A percentile compares a stretch with the other conserved stretches of the same genome.
Evolutionary conservation across 192 early-diverging fungal genomes (phyloP).

Genomic region (Coemansia sp.): DNA sequence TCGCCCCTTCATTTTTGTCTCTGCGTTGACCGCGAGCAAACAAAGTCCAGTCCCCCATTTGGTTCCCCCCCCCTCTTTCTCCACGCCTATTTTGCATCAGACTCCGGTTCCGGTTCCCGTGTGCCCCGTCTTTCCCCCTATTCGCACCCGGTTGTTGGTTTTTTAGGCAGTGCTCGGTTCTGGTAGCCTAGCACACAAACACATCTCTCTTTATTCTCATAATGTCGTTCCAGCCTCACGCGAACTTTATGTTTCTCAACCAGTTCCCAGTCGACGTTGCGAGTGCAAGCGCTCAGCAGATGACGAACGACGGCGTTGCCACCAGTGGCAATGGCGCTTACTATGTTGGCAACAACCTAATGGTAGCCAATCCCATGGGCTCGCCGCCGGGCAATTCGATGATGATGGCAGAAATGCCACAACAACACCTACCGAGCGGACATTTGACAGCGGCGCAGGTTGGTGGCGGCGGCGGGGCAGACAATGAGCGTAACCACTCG

Average conservation of each 20-base stretch:
- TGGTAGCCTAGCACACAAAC: slow-evolving; percentile 1
- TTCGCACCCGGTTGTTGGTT: neutral
- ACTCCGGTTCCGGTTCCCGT: slow-evolving; percentile 6
- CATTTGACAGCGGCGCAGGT: slow-evolving; percentile 3
- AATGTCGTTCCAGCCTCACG: slow-evolving; percentile 39
- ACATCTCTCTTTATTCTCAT: neutral
- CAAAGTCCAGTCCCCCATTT: slow-evolving; percentile 8
- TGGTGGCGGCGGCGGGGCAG: neutral
- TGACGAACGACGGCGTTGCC: slow-evolving; percentile 20
- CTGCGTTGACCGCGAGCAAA: slow-evolving; percentile 60
- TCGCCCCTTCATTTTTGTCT: slow-evolving; percentile 39
- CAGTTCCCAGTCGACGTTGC: slow-evolving; percentile 19
- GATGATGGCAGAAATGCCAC: slow-evolving; percentile 20
- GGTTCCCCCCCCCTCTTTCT: neutral
- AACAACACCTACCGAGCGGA: neutral
- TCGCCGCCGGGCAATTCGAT: slow-evolving; percentile 10
- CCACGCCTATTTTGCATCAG: slow-evolving; percentile 11
- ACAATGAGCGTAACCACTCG: slow-evolving; percentile 46
- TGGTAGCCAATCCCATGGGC: slow-evolving; percentile 31
- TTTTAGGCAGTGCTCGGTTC: slow-evolving; percentile 8
- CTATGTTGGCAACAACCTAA: slow-evolving; percentile 22
- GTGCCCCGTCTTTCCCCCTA: neutral
- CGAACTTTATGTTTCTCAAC: slow-evolving; percentile 41
- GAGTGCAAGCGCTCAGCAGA: slow-evolving; percentile 13
- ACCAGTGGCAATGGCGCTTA: slow-evolving; percentile 19